A percentile compares a stretch with the other conserved stretches of the same genome.
phyloP scores from a whole-genome alignment of 768 basidiomycete genomes.

The Phlebiopsis flavidoalba region DNA sequence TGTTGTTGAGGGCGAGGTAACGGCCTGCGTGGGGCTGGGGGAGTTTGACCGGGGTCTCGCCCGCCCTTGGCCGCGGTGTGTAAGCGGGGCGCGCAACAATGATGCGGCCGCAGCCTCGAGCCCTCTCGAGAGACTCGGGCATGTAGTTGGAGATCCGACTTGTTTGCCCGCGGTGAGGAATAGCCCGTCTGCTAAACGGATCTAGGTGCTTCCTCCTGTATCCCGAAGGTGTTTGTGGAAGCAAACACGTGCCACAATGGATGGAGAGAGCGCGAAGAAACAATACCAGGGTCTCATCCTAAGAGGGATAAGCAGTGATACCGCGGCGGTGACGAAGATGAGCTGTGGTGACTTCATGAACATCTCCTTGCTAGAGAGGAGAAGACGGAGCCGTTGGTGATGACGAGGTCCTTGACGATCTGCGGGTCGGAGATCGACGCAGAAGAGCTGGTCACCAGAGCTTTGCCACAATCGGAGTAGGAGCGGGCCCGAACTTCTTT shows the following conservation, averaged over 20 bases:
- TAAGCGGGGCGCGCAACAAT: conserved; percentile 27
- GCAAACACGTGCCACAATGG: not conserved
- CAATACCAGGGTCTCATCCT: conserved; percentile 38
- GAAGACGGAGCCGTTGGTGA: conserved; percentile 38
- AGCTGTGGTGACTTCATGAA: conserved; percentile 41
- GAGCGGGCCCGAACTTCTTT: conserved; percentile 35
- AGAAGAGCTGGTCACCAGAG: conserved; percentile 42
- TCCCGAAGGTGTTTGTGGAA: not conserved
- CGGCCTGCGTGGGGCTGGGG: conserved; percentile 34
- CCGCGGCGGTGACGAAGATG: conserved; percentile 37
- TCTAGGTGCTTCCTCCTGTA: conserved; percentile 38
- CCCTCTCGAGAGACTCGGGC: conserved; percentile 30
- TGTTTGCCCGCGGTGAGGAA: conserved; percentile 27
- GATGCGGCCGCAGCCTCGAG: not conserved
- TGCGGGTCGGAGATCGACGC: conserved; percentile 39
- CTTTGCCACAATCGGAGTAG: conserved; percentile 42
- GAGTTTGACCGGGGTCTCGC: conserved; percentile 28
- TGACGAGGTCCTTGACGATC: conserved; percentile 39
- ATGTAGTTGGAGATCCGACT: conserved; percentile 33
- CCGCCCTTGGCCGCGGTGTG: conserved; percentile 27
- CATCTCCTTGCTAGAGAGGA: conserved; percentile 39
- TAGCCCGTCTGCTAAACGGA: conserved; percentile 28
- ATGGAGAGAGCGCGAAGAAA: not conserved
- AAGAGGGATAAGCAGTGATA: conserved; percentile 38
- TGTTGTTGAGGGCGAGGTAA: conserved; percentile 29